Evolutionary conservation across 2,329 filamentous ascomycete genomes (phyloP).

Genomic region (Beauveria scarabaeidicola): DNA sequence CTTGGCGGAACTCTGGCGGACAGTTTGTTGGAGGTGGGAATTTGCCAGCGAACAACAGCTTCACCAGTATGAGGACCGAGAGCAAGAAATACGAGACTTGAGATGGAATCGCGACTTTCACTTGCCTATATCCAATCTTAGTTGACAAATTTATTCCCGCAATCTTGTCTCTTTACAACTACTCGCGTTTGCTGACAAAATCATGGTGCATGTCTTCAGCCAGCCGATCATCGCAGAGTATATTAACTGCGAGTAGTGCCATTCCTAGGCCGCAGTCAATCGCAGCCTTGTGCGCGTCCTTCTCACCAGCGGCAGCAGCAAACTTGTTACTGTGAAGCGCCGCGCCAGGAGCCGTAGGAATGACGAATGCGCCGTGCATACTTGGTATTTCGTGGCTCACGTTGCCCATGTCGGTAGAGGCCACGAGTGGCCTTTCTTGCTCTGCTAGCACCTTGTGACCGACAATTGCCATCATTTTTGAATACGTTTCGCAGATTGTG

Average conservation of each 20-base stretch:
- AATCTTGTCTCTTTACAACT: background rate
- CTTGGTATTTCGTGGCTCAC: slow-evolving; percentile 33
- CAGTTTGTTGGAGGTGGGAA: too few relatives aligned
- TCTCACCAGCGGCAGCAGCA: slow-evolving; percentile 30
- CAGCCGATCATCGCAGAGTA: slow-evolving; percentile 13
- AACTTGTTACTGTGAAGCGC: slow-evolving; percentile 30
- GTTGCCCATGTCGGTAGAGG: slow-evolving; percentile 38
- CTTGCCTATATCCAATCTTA: too few relatives aligned
- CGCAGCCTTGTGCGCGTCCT: slow-evolving; percentile 24
- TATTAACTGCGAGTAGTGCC: slow-evolving; percentile 19
- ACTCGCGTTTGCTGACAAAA: background rate
- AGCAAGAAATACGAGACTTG: too few relatives aligned
- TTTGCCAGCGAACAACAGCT: too few relatives aligned
- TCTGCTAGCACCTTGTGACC: slow-evolving; percentile 24
- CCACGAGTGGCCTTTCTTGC: slow-evolving; percentile 26
- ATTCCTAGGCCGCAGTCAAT: slow-evolving; percentile 32
- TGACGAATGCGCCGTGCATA: slow-evolving; percentile 35
- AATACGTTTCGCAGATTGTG: slow-evolving; percentile 31
- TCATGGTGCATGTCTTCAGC: background rate
- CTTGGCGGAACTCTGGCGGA: too few relatives aligned
- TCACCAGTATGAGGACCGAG: too few relatives aligned
- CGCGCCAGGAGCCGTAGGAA: slow-evolving; percentile 25
- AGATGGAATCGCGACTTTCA: too few relatives aligned
- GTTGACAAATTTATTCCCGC: too few relatives aligned
- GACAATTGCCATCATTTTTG: slow-evolving; percentile 29